Conservation (phyloP, 1,284 basidiomycete genomes). For the Moesziomyces parantarcticus region DNA sequence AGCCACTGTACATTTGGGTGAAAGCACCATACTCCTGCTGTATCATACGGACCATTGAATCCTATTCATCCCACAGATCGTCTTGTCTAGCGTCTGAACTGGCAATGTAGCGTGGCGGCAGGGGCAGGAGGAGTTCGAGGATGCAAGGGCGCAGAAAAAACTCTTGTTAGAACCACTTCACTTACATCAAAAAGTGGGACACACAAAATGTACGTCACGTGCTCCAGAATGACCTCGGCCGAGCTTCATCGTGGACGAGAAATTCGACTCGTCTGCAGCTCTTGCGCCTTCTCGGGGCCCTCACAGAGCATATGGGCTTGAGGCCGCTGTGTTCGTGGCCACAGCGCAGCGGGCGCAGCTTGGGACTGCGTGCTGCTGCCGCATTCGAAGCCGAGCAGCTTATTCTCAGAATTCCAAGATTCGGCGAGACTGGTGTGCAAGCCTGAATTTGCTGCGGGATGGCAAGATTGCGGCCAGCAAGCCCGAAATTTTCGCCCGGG, state of each 20-base stretch:
- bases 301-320: too few relatives aligned
- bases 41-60: too few relatives aligned
- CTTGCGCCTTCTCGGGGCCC: neutral
- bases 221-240: neutral
- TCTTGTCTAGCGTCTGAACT: too few relatives aligned
- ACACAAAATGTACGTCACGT: too few relatives aligned
- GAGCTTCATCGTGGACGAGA: neutral
- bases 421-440: conserved; percentile 1
- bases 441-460: neutral
- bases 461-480: conserved; percentile 9
- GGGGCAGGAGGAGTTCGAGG: too few relatives aligned
- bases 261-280: neutral
- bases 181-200: too few relatives aligned
- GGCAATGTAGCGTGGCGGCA: too few relatives aligned
- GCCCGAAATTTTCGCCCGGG: conserved; percentile 2
- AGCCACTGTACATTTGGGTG: neutral
- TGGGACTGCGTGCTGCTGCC: conserved; percentile 3
- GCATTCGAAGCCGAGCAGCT: conserved; percentile 3
- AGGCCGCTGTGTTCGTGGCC: too few relatives aligned
- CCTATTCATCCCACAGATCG: too few relatives aligned
- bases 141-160: too few relatives aligned
- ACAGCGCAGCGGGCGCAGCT: too few relatives aligned
- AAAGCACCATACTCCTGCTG: neutral
- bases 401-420: neutral
- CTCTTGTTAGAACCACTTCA: neutral